Evolutionary conservation across 176 grass and related monocot genomes (phyloP).

Genomic region (Hyparrhenia diplandra): DNA sequence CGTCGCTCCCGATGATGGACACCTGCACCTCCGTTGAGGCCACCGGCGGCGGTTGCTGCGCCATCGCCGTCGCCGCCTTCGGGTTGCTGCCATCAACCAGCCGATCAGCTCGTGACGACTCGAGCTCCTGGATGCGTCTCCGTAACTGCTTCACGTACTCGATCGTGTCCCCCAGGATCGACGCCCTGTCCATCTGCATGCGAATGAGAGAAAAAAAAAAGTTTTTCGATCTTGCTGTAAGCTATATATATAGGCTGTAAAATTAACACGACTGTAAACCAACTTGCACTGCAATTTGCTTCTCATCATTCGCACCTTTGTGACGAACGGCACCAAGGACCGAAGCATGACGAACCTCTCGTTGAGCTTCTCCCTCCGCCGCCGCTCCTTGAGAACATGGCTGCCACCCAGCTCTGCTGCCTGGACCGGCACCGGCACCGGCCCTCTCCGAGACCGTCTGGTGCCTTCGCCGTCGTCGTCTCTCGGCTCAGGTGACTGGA

Average conservation of each 20-base stretch:
- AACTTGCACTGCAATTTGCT: background rate
- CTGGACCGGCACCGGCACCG: slow-evolving; percentile 11
- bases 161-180: slow-evolving; percentile 76
- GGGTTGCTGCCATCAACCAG: slow-evolving; percentile 13
- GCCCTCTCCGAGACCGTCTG: slow-evolving; percentile 17
- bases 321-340: slow-evolving; percentile 85
- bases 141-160: slow-evolving; percentile 90
- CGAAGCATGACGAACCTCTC: slow-evolving; percentile 76
- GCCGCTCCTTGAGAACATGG: slow-evolving; percentile 75
- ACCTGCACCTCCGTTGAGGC: slow-evolving; percentile 50
- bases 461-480: slow-evolving; percentile 22
- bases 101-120: slow-evolving; percentile 33
- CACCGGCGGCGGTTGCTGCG: background rate
- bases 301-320: slow-evolving; percentile 48
- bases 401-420: slow-evolving; percentile 45
- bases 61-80: background rate
- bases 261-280: background rate
- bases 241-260: background rate
- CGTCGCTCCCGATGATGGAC: slow-evolving; percentile 67
- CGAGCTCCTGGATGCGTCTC: slow-evolving; percentile 68
- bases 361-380: slow-evolving; percentile 86
- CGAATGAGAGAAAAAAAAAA: background rate
- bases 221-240: too few species aligned
- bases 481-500: slow-evolving; percentile 15
- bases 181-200: slow-evolving; percentile 75